Percentiles rank a stretch among this genome's conserved stretches.
Evolutionary conservation across 345 rosid species (phyloP).

Genomic region (Laguncularia racemosa): DNA sequence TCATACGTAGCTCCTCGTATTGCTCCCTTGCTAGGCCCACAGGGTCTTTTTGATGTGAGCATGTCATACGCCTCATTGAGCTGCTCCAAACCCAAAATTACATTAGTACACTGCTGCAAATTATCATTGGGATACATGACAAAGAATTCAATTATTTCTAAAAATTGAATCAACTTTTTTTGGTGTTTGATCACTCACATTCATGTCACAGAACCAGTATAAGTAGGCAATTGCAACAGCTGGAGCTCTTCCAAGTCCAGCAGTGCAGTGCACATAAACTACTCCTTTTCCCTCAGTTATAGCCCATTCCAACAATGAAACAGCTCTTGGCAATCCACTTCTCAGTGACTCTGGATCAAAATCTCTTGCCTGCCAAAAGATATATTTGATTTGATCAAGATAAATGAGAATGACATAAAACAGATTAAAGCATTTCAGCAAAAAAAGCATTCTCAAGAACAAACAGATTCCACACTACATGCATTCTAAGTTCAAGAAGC

Average conservation of each 20-base stretch:
- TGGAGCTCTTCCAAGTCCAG: conserved; percentile 96
- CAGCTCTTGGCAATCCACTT: conserved; percentile 68
- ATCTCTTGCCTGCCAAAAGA: conserved; percentile 54
- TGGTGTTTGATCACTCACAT: conserved; percentile 31
- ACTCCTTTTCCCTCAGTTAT: conserved; percentile 72
- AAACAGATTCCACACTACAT: too few relatives aligned
- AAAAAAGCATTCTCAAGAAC: too few relatives aligned
- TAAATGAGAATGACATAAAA: background rate
- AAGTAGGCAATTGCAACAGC: conserved; percentile 81
- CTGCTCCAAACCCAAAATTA: conserved; percentile 25
- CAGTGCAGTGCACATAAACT: conserved; percentile 84
- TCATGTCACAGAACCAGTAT: conserved; percentile 77
- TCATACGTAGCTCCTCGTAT: conserved; percentile 82
- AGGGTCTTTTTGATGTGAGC: conserved; percentile 63
- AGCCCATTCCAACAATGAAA: conserved; percentile 83
- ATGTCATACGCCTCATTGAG: conserved; percentile 57
- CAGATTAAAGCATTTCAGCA: too few relatives aligned
- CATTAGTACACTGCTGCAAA: background rate
- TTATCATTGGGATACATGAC: background rate
- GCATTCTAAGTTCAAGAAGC: too few relatives aligned
- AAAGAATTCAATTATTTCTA: background rate
- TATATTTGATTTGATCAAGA: background rate
- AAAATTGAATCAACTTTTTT: background rate
- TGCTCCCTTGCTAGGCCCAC: conserved; percentile 79
- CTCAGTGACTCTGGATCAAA: conserved; percentile 83